phyloP scores from a whole-genome alignment of 2,329 filamentous ascomycete genomes.

The Paraphaeosphaeria minitans region DNA sequence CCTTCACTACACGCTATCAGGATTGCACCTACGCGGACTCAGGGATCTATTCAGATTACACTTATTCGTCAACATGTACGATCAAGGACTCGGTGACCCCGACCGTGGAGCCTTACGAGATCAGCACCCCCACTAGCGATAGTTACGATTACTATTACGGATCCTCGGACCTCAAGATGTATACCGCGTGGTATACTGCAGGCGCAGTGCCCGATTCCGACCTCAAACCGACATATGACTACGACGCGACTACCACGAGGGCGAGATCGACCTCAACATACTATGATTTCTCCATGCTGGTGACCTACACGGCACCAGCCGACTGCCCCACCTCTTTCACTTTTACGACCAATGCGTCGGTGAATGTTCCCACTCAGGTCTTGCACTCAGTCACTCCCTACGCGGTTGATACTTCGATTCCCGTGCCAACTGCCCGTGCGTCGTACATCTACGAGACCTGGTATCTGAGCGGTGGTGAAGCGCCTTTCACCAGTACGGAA shows the following conservation, averaged over 20 bases:
- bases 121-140: constrained; percentile 8
- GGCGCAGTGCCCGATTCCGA: constrained; percentile 32
- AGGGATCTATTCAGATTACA: neutral
- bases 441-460: constrained; percentile 25
- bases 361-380: constrained; percentile 31
- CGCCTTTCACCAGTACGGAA: constrained; percentile 27
- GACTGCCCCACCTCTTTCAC: constrained; percentile 31
- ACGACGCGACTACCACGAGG: constrained; percentile 12
- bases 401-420: constrained; percentile 20
- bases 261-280: constrained; percentile 14
- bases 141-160: constrained; percentile 2
- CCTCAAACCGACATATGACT: constrained; percentile 22
- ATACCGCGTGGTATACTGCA: constrained; percentile 29
- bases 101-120: constrained; percentile 27
- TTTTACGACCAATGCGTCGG: constrained; percentile 13
- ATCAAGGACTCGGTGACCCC: constrained; percentile 34
- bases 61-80: constrained; percentile 11
- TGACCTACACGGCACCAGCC: constrained; percentile 38
- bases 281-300: constrained; percentile 33
- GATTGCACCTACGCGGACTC: constrained; percentile 20
- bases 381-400: constrained; percentile 28
- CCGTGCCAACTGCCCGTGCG: constrained; percentile 13
- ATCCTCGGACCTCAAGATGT: constrained; percentile 20
- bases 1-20: constrained; percentile 26
- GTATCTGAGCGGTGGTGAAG: constrained; percentile 32